Evolutionary conservation across 352 stramenopile species (phyloP).

Genomic region (Phytophthora tentaculata): DNA sequence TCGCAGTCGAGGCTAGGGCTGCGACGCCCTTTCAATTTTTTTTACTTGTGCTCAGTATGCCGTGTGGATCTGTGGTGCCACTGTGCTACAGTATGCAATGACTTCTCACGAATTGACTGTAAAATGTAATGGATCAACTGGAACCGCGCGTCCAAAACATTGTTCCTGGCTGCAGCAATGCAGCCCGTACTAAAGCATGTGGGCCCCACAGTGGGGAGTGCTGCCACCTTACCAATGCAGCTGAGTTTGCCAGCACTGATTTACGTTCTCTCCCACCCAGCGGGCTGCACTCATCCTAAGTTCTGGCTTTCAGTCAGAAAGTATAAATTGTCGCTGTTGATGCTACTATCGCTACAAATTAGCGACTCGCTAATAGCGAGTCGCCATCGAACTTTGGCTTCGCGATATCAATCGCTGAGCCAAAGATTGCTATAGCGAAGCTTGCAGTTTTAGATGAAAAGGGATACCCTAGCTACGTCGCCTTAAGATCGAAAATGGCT

Average conservation of each 20-base stretch:
- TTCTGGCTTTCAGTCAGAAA: slow-evolving; percentile 31
- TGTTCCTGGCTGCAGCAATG: neutral
- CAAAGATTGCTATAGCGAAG: too few species aligned
- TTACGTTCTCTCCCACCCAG: slow-evolving; percentile 32
- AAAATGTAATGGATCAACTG: slow-evolving; percentile 12
- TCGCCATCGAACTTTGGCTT: too few species aligned
- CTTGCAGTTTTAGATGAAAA: too few species aligned
- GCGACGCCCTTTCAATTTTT: slow-evolving; percentile 11
- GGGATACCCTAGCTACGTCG: too few species aligned
- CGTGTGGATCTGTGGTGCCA: slow-evolving; percentile 11
- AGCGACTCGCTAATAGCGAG: too few species aligned
- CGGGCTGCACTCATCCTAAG: neutral
- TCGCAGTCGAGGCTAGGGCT: slow-evolving; percentile 4
- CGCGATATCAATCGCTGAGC: too few species aligned
- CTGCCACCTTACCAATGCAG: neutral
- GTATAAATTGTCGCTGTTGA: slow-evolving; percentile 28
- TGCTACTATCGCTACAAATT: too few species aligned
- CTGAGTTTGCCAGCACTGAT: slow-evolving; percentile 1
- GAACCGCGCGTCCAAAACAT: slow-evolving; percentile 15
- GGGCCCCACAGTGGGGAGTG: too few species aligned
- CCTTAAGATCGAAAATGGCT: too few species aligned
- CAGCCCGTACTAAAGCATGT: neutral
- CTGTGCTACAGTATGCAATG: slow-evolving; percentile 6
- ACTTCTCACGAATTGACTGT: slow-evolving; percentile 19
- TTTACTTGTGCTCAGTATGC: slow-evolving; percentile 19